Conservation (phyloP, 192 early-diverging fungal genomes). For the Linnemannia hyalina region DNA sequence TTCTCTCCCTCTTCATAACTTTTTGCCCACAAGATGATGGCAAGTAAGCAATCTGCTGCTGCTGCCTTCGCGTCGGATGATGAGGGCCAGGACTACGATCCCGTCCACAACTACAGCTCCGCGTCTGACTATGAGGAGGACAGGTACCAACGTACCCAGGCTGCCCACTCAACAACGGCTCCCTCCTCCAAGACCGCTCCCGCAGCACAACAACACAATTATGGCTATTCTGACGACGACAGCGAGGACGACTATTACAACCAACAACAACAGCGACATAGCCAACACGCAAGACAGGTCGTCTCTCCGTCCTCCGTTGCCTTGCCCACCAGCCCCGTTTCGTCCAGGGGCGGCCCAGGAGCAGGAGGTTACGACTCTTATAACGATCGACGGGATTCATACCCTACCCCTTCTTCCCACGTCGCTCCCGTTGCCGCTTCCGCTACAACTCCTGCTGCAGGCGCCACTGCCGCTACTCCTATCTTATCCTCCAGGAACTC, state of each 20-base stretch:
- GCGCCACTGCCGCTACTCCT: neutral
- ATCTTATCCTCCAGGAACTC: conserved; percentile 20
- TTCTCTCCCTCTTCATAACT: neutral
- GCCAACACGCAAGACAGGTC: conserved; percentile 14
- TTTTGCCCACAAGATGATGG: conserved; percentile 23
- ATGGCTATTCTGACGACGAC: conserved; percentile 7
- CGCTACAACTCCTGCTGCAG: neutral
- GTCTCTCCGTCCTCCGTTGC: conserved; percentile 18
- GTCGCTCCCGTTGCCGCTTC: neutral
- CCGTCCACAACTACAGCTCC: conserved; percentile 30
- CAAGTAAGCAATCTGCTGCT: conserved; percentile 7
- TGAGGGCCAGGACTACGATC: conserved; percentile 32
- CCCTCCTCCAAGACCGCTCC: neutral
- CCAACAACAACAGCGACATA: neutral
- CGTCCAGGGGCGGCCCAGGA: conserved; percentile 13
- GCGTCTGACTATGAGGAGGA: conserved; percentile 27
- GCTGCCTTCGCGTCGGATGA: conserved; percentile 32
- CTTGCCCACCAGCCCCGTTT: conserved; percentile 38
- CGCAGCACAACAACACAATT: neutral
- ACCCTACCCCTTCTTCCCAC: conserved; percentile 1
- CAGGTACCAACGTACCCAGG: neutral
- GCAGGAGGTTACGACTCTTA: conserved; percentile 6
- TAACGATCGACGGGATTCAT: conserved; percentile 7
- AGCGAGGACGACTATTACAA: conserved; percentile 8
- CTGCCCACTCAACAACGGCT: neutral